Evolutionary conservation across 106 monocot genomes (phyloP).

Genomic region (Dendrobium nobile): DNA sequence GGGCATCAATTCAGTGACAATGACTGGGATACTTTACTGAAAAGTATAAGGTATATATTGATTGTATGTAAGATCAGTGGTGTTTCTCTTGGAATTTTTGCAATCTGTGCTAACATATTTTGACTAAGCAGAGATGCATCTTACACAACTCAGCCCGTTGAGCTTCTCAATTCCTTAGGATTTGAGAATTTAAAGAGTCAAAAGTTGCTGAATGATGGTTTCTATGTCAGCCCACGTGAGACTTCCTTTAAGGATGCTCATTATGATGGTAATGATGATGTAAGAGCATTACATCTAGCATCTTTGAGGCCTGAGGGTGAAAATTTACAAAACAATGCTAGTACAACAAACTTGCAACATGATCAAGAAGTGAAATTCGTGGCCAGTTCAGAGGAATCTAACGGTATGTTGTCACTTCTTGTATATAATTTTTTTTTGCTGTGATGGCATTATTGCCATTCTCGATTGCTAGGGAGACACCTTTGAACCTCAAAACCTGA

Average conservation of each 20-base stretch:
- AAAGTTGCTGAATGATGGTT: slow-evolving; percentile 12
- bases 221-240: slow-evolving; percentile 19
- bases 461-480: neutral
- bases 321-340: slow-evolving; percentile 15
- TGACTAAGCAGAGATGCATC: slow-evolving; percentile 73
- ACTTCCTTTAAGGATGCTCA: slow-evolving; percentile 25
- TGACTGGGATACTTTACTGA: slow-evolving; percentile 95
- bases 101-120: slow-evolving; percentile 11
- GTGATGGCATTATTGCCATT: neutral
- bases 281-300: slow-evolving; percentile 7
- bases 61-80: neutral
- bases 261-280: slow-evolving; percentile 23
- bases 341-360: slow-evolving; percentile 12
- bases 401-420: slow-evolving; percentile 40
- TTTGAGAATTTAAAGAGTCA: slow-evolving; percentile 53
- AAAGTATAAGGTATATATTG: slow-evolving; percentile 66
- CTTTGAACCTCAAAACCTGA: neutral
- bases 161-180: slow-evolving; percentile 86
- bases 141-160: slow-evolving; percentile 93
- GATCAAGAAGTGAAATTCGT: slow-evolving; percentile 26
- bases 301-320: slow-evolving; percentile 24
- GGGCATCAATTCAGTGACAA: slow-evolving; percentile 85
- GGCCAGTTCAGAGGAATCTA: slow-evolving; percentile 41
- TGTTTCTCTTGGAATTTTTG: neutral
- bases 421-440: neutral